These are phyloP conservation scores for Ophiostoma montium DNA, from an alignment of 2,329 filamentous ascomycete species.

Conservation along the genomic window DNA sequence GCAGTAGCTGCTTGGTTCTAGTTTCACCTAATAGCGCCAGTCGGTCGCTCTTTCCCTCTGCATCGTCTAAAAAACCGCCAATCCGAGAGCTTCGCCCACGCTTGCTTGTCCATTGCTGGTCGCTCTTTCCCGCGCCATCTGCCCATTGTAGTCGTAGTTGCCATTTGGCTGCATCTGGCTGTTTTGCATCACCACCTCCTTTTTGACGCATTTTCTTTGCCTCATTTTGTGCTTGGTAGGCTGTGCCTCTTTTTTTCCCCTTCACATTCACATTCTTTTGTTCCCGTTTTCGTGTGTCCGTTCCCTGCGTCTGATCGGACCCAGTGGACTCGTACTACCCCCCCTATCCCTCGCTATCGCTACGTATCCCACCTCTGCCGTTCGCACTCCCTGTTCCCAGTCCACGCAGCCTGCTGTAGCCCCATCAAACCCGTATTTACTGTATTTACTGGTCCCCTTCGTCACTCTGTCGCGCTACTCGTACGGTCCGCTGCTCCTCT, in stretches of 20 bases:
- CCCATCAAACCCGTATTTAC: not conserved
- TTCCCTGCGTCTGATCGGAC: not conserved
- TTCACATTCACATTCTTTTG: not conserved
- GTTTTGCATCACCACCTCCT: not conserved
- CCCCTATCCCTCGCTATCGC: not conserved
- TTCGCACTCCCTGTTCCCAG: not conserved
- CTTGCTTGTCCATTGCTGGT: too few relatives aligned
- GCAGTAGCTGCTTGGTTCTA: too few relatives aligned
- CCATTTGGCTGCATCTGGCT: not conserved
- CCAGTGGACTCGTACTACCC: not conserved
- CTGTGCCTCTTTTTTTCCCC: not conserved
- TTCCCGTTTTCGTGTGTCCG: not conserved
- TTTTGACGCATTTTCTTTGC: not conserved
- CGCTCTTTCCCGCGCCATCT: not conserved
- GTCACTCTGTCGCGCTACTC: not conserved
- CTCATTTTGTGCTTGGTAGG: not conserved
- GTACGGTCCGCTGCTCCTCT: not conserved
- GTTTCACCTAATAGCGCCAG: too few relatives aligned
- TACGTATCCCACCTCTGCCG: not conserved
- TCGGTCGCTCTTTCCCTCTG: too few relatives aligned
- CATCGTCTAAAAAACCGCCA: too few relatives aligned
- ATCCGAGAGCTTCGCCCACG: too few relatives aligned
- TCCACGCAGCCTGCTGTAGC: not conserved
- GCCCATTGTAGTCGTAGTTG: not conserved
- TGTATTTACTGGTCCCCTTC: not conserved